Percentiles rank a stretch among this genome's conserved stretches.
These are phyloP conservation scores for Penicillium bovifimosum DNA, from an alignment of 495 filamentous ascomycete genomes.

Conservation along the genomic window DNA sequence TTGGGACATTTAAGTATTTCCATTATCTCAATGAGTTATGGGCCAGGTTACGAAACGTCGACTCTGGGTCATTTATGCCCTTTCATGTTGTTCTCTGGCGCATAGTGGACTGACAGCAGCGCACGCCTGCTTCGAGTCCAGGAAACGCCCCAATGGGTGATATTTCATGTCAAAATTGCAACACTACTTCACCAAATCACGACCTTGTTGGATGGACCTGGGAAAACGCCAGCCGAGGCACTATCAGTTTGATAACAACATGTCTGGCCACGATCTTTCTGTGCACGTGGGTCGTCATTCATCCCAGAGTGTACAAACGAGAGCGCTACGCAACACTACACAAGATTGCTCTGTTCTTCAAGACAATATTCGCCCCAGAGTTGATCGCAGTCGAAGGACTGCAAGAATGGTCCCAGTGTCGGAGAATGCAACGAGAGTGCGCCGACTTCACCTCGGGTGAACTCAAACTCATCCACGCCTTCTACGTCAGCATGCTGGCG, in stretches of 20 bases:
- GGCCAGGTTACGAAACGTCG: too few species aligned
- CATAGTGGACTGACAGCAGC: neutral
- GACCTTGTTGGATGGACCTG: slow-evolving; percentile 25
- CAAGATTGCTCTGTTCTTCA: slow-evolving; percentile 29
- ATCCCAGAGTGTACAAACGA: slow-evolving; percentile 31
- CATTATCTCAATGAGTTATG: too few species aligned
- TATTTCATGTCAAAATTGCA: neutral
- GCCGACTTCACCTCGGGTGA: slow-evolving; percentile 11
- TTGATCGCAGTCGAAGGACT: slow-evolving; percentile 35
- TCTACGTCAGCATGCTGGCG: slow-evolving; percentile 38
- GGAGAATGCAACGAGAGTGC: slow-evolving; percentile 24
- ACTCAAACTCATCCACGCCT: slow-evolving; percentile 29
- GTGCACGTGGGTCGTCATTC: slow-evolving; percentile 36
- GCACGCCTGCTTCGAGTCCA: too few species aligned
- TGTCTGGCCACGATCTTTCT: slow-evolving; percentile 31
- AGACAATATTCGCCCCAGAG: slow-evolving; percentile 31
- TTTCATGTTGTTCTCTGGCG: neutral
- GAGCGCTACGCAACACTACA: slow-evolving; percentile 15
- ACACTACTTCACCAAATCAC: neutral
- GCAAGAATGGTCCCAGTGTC: slow-evolving; percentile 34
- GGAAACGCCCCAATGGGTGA: neutral
- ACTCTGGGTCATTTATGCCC: too few species aligned
- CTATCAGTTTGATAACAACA: slow-evolving; percentile 25
- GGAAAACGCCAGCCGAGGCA: slow-evolving; percentile 30
- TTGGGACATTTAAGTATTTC: neutral